These are phyloP conservation scores for Bretschneidera sinensis DNA, from an alignment of 345 rosid genomes.

Conservation along the genomic window DNA sequence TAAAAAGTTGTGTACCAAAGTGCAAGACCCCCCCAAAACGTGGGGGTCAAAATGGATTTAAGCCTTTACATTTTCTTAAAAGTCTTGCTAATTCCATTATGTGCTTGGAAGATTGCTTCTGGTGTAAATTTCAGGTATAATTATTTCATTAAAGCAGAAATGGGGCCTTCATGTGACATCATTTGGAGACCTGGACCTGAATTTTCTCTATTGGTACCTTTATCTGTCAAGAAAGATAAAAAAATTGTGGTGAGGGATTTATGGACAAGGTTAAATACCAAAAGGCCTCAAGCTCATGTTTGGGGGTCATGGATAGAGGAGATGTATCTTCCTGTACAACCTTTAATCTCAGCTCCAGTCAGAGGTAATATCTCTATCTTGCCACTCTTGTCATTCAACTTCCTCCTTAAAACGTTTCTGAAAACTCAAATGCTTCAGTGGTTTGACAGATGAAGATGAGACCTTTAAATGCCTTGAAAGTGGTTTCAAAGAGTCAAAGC, in stretches of 20 bases:
- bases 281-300: constrained; percentile 30
- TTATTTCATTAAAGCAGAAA: constrained; percentile 54
- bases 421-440: constrained; percentile 94
- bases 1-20: too few relatives aligned
- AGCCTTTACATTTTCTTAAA: too few relatives aligned
- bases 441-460: constrained; percentile 75
- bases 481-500: constrained; percentile 26
- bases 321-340: constrained; percentile 29
- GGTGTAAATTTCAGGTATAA: constrained; percentile 85
- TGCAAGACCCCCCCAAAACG: too few relatives aligned
- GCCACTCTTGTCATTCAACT: constrained; percentile 16
- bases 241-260: constrained; percentile 68
- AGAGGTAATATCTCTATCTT: constrained; percentile 57
- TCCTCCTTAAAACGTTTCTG: constrained; percentile 46
- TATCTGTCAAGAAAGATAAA: constrained; percentile 30
- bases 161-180: constrained; percentile 42
- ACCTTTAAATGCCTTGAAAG: constrained; percentile 22
- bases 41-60: too few relatives aligned
- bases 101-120: constrained; percentile 51
- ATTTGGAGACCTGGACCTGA: constrained; percentile 87
- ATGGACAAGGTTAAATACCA: constrained; percentile 50
- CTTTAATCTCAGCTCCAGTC: constrained; percentile 27
- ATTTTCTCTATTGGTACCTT: constrained; percentile 65
- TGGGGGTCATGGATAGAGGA: constrained; percentile 92
- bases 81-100: constrained; percentile 19